Conservation (phyloP, 23 red algal species). For the Gracilariopsis chorda region DNA sequence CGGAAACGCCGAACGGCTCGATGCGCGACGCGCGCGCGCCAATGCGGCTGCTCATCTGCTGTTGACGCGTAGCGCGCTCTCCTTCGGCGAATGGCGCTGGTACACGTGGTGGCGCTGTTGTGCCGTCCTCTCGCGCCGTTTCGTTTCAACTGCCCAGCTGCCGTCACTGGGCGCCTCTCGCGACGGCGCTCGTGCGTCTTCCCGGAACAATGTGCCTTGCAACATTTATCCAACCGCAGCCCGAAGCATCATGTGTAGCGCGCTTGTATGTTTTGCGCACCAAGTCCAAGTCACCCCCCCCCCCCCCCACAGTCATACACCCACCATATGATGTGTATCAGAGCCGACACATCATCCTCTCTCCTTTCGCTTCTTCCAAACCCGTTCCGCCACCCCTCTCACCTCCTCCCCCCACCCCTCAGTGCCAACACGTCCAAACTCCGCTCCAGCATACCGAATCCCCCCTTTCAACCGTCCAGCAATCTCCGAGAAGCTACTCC, state of each 20-base stretch:
- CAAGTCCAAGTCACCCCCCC: too few species aligned
- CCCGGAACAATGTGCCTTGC: too few species aligned
- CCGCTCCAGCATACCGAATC: slow-evolving; percentile 45
- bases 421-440: slow-evolving; percentile 30
- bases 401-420: not conserved
- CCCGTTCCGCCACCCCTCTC: not conserved
- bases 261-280: not conserved
- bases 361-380: not conserved
- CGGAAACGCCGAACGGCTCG: not conserved
- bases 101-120: not conserved
- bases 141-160: too few species aligned
- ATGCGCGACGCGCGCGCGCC: not conserved
- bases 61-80: not conserved
- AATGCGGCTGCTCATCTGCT: too few species aligned
- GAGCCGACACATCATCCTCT: not conserved
- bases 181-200: too few species aligned
- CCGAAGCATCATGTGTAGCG: too few species aligned
- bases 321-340: too few species aligned
- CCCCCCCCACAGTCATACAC: too few species aligned
- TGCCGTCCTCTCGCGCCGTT: too few species aligned
- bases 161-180: too few species aligned
- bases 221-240: too few species aligned
- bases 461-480: slow-evolving; percentile 7
- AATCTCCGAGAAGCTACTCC: slow-evolving; percentile 73
- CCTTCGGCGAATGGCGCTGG: not conserved